Evolutionary conservation across 2,329 filamentous ascomycete genomes (phyloP), one percentile per base, ranked within the genome.

Genomic region (Coniochaeta sp.): DNA sequence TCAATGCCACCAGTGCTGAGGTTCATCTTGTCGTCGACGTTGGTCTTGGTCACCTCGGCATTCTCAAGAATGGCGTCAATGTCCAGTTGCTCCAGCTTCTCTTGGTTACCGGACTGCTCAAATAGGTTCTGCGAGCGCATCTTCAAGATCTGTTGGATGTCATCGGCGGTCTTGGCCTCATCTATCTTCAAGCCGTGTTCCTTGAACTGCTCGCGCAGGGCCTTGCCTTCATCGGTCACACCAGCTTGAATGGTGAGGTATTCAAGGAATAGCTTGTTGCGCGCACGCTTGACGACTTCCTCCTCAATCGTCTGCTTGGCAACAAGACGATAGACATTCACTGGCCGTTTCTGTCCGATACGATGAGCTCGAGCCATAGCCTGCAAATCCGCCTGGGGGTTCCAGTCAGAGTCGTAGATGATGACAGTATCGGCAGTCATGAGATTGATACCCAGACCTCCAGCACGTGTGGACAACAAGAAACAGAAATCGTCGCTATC

Each of bases 51-150:
- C 67, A 98, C 87, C 76, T 99, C 95, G 31, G 96, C 95, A 72
- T 97, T 97, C 68, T 95, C 95, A 17, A 99, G 85, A 43, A 99
- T 95, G 9, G 93, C 91, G 71, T 99, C 96, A 67, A 99, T 98
- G 72, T 99, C 95, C 26, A 99, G 87, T 74, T 97, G 92, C 75
- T 99, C 95, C 6, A 99, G 82, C 71, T 96, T 95, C 76, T 93
- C 89, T 74, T 99, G 95, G 71, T 99, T 99, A 62, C 91, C 91
- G 12, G 90, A 95, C 73, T 97, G 93, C 74, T 98, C 93, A 67
- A 99, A 99, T 89, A 99, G 96, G 75, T 95, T 96, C 71, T 97
- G 95, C n/a, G 95, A 96, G 67, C 95, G 89, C 76, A 93, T 92
- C 78, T 98, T 98, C 70, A 99, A 83, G 62, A 99, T 96, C 73